Evolutionary conservation across 2,329 filamentous ascomycete genomes (phyloP).

Genomic region (Ophiostoma fasciatum): DNA sequence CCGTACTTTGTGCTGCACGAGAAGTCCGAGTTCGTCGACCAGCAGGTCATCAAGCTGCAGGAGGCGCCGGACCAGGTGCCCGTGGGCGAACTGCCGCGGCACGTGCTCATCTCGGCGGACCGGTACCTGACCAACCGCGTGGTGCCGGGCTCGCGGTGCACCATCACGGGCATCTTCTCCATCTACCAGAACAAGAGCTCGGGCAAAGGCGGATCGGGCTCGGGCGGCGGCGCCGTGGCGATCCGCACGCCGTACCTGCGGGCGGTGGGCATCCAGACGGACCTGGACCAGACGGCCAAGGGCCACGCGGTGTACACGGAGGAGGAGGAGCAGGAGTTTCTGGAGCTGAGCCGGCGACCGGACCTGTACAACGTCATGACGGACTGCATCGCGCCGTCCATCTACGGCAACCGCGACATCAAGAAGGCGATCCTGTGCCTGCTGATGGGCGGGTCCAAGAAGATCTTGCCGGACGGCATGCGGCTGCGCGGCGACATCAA

Average conservation of each 20-base stretch:
- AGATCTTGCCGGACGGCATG: constrained; percentile 95
- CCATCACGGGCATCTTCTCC: constrained; percentile 92
- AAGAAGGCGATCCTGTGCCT: constrained; percentile 95
- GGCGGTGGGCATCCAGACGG: constrained; percentile 81
- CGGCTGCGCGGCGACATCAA: constrained; percentile 96
- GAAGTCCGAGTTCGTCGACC: constrained; percentile 86
- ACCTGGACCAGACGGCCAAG: constrained; percentile 78
- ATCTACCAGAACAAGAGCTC: constrained; percentile 90
- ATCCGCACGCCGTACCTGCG: constrained; percentile 91
- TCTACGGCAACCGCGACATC: constrained; percentile 91
- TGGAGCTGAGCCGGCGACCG: constrained; percentile 75
- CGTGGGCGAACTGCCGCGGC: constrained; percentile 85
- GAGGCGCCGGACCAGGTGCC: constrained; percentile 96
- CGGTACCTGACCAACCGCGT: constrained; percentile 90
- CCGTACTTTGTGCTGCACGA: constrained; percentile 95
- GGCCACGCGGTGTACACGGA: constrained; percentile 75
- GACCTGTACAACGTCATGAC: constrained; percentile 89
- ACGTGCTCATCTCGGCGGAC: constrained; percentile 93
- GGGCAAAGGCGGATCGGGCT: constrained; percentile 43
- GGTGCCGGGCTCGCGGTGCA: constrained; percentile 87
- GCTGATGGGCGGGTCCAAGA: constrained; percentile 88
- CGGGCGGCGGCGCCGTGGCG: constrained; percentile 66
- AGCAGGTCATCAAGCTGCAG: constrained; percentile 95
- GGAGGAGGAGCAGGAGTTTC: constrained; percentile 93
- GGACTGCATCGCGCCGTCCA: constrained; percentile 88